Base-by-base conservation (phyloP, 1,284 basidiomycete species). In the Moniliella sp. region DNA sequence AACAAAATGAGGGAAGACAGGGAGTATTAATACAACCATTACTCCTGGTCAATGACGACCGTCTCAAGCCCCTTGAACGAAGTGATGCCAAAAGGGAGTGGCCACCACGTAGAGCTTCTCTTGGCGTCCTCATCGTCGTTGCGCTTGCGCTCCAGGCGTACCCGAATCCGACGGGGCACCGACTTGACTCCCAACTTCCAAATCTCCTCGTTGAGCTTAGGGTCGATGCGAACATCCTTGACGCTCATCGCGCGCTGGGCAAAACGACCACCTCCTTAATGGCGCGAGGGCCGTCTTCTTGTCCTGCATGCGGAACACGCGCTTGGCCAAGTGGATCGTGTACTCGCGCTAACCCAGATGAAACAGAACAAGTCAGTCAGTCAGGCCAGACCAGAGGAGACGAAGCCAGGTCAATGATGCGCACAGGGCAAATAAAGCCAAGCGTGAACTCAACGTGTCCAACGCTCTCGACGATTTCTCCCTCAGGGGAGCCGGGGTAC, bases 41-140 rank as follows among this genome's bases (percentile, higher is more conserved):
- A 43, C 41, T 58, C 56, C 45, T 52, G 48, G 48, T 58, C 56
- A 27, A 58, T 43, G 34, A 57, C 45, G 27, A 39, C 44, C 33
- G 56, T 58, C 35, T 57, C 46, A 30, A 55, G 49, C 28, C 56
- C 56, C 48, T 58, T 54, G n/a, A n/a, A n/a, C n/a, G n/a, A n/a
- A 42, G 51, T 52, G 40, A 57, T 54, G 35, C 56, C 56, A 36
- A 55, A 58, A 46, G 27, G 47, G 51, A 26, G 55, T 43, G 32
- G 45, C 52, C 46, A 53, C 50, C 30, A 51, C 55, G 51, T 55
- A 58, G 29, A 58, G 53, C 48, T 53, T 56, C 53, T 58, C 53
- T 58, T 58, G 35, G 56, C 56, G 29, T 50, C 49, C 48, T 58
- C 56, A 43, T 58, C 56, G 45, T 58, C 56, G 46, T 58, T 58